These are phyloP conservation scores for Prasinococcaceae sp. DNA, from an alignment of 139 green algal genomes.

Conservation along the genomic window DNA sequence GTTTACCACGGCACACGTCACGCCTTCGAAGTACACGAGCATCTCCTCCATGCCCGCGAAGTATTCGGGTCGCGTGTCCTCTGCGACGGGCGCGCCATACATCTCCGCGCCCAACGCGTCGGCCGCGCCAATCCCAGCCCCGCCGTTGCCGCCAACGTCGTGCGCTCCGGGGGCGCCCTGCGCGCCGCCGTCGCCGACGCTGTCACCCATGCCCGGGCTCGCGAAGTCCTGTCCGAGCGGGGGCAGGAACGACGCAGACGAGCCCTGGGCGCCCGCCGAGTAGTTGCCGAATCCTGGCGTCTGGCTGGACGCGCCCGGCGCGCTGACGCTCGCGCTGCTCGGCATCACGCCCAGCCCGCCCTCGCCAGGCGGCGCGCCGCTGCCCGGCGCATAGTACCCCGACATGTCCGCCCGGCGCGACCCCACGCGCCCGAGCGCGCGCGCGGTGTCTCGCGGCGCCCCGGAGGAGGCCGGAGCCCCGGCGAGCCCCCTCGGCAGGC, in stretches of 20 bases:
- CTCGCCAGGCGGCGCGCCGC: too few species aligned
- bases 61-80: slow-evolving; percentile 1
- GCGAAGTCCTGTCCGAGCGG: not conserved
- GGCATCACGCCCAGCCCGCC: too few species aligned
- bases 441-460: too few species aligned
- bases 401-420: too few species aligned
- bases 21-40: slow-evolving; percentile 14
- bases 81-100: not conserved
- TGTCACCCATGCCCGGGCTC: not conserved
- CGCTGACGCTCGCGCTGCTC: too few species aligned
- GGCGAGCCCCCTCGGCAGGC: too few species aligned
- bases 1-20: slow-evolving; percentile 2
- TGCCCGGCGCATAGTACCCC: too few species aligned
- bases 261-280: too few species aligned
- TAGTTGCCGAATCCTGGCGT: too few species aligned
- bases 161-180: not conserved
- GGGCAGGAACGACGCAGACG: not conserved
- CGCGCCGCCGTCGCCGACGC: not conserved
- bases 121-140: not conserved
- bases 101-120: not conserved
- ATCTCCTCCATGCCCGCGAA: slow-evolving; percentile 14
- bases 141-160: not conserved
- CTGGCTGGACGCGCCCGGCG: too few species aligned
- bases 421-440: too few species aligned
- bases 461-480: too few species aligned